Evolutionary conservation across 2,329 filamentous ascomycete genomes (phyloP).

Genomic region (Pseudocercospora vitis): DNA sequence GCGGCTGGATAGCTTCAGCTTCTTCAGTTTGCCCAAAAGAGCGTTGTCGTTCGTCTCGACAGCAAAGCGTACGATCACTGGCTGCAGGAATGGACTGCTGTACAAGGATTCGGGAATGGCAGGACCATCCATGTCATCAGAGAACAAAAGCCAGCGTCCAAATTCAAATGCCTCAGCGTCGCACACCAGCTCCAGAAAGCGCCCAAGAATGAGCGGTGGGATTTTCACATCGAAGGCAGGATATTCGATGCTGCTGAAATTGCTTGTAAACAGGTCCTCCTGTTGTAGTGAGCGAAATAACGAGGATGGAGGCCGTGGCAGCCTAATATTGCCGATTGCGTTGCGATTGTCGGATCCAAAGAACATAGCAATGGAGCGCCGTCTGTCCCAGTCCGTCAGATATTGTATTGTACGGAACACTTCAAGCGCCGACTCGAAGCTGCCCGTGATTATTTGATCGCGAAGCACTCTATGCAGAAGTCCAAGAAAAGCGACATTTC

Average conservation of each 20-base stretch:
- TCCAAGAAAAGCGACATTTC: slow-evolving; percentile 45
- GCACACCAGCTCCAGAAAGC: slow-evolving; percentile 53
- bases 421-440: slow-evolving; percentile 41
- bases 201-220: slow-evolving; percentile 50
- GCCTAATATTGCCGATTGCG: slow-evolving; percentile 7
- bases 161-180: slow-evolving; percentile 50
- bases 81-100: slow-evolving; percentile 49
- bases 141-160: slow-evolving; percentile 55
- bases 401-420: slow-evolving; percentile 42
- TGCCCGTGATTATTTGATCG: slow-evolving; percentile 42
- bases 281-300: slow-evolving; percentile 30
- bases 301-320: not conserved
- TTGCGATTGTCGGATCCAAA: slow-evolving; percentile 32
- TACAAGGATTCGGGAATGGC: slow-evolving; percentile 50
- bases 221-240: slow-evolving; percentile 48
- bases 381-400: slow-evolving; percentile 47
- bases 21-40: slow-evolving; percentile 34
- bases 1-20: slow-evolving; percentile 6
- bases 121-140: slow-evolving; percentile 56
- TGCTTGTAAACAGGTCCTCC: slow-evolving; percentile 32
- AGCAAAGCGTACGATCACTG: slow-evolving; percentile 57
- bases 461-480: slow-evolving; percentile 46
- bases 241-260: slow-evolving; percentile 43
- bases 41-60: slow-evolving; percentile 48
- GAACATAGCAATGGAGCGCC: slow-evolving; percentile 44